phyloP scores from a whole-genome alignment of 208 protist species.

The Crithidia brevicula region DNA sequence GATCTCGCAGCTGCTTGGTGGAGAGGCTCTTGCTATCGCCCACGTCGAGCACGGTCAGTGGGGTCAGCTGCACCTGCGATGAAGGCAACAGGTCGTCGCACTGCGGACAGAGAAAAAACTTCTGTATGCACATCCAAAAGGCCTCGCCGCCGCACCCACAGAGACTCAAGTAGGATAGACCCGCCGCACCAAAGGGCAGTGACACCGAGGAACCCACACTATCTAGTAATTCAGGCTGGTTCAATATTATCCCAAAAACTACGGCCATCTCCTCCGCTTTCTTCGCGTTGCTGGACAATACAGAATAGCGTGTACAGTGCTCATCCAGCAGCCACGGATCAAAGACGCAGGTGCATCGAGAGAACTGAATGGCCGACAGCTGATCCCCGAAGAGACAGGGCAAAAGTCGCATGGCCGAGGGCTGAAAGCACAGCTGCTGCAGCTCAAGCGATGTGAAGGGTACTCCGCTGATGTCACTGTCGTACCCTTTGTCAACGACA shows the following conservation, averaged over 20 bases:
- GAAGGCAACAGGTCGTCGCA: neutral
- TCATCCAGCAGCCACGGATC: neutral
- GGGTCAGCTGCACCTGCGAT: neutral
- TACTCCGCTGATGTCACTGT: neutral
- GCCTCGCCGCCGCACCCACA: constrained; percentile 1
- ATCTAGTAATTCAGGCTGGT: too few species aligned
- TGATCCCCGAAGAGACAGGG: constrained; percentile 1
- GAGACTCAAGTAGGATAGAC: neutral
- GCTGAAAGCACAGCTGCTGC: constrained; percentile 10
- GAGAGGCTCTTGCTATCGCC: neutral
- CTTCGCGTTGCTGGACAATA: too few species aligned
- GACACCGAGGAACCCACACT: neutral
- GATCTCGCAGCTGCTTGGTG: neutral
- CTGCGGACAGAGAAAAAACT: constrained; percentile 3
- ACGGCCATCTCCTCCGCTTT: neutral
- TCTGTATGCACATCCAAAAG: constrained; percentile 2
- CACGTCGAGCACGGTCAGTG: neutral
- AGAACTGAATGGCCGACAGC: neutral
- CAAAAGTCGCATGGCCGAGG: constrained; percentile 1
- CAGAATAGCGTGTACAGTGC: neutral
- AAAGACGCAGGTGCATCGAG: neutral
- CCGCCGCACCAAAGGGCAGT: neutral
- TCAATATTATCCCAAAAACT: neutral
- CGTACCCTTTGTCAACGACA: neutral
- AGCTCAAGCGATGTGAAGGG: constrained; percentile 12